A percentile compares a stretch with the other conserved stretches of the same genome.
phyloP scores from a whole-genome alignment of 768 basidiomycete genomes.

The Favolaschia claudopus region DNA sequence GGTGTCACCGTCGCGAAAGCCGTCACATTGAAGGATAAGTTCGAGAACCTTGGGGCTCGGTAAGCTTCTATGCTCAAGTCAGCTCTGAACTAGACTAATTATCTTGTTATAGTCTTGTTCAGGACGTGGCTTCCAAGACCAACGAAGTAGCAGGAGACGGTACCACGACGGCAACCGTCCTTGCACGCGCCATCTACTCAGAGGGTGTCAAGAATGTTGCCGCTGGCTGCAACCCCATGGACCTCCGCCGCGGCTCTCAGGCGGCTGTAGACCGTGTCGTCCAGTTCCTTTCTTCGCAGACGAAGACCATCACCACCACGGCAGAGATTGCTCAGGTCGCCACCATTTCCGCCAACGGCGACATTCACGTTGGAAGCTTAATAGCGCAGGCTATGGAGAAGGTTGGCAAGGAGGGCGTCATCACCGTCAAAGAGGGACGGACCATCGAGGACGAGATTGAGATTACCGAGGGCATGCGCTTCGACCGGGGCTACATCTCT shows the following conservation, averaged over 20 bases:
- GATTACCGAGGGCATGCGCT: conserved; percentile 99
- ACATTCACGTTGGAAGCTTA: conserved; percentile 89
- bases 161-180: conserved; percentile 96
- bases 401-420: conserved; percentile 99
- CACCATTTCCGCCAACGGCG: conserved; percentile 88
- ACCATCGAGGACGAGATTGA: conserved; percentile 99
- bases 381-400: conserved; percentile 99
- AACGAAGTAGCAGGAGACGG: conserved; percentile 98
- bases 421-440: conserved; percentile 98
- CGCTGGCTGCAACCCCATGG: conserved; percentile 99
- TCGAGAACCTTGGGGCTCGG: conserved; percentile 98
- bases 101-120: conserved; percentile 65
- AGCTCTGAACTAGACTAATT: conserved; percentile 2
- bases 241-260: conserved; percentile 97
- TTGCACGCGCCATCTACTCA: conserved; percentile 96
- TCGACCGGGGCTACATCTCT: conserved; percentile 98
- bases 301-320: conserved; percentile 94
- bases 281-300: conserved; percentile 85
- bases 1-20: conserved; percentile 98
- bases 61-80: conserved; percentile 51
- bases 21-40: conserved; percentile 94
- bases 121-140: conserved; percentile 96
- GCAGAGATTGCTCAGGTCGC: conserved; percentile 99
- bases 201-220: conserved; percentile 99
- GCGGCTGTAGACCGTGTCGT: conserved; percentile 96